Base-by-base conservation (phyloP, 768 basidiomycete genomes). In the Galerina marginata region DNA sequence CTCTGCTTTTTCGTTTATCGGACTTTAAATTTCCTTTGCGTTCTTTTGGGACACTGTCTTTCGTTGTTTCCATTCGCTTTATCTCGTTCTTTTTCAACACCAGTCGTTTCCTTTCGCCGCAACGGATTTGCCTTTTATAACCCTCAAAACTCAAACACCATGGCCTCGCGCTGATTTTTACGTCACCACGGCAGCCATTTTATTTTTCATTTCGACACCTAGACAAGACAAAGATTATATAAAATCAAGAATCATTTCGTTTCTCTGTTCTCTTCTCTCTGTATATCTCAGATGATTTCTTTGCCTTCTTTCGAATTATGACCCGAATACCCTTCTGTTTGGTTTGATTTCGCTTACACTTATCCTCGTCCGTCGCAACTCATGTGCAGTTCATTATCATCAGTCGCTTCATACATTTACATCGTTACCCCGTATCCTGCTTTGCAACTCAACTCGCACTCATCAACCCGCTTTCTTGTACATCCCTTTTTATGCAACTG, bases 181-280 rank as follows among this genome's bases (percentile, higher is more conserved):
- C 16, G 26, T 23, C 51, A 15, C 43, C 16, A 12, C 44, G 36
- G 4, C 37, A 29, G 15, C 23, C 37, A 6, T 56, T 52, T 43
- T 53, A 49, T 54, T 46, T 15, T 37, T 23, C 47, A 48, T 54
- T 23, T 59, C 46, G 48, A 43, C 52, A 51, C 29, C 45, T 60
- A 59, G 60, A 62, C 57, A 65, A 58, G 39, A 50, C 45, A 40
- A 54, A 62, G 62, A 55, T 63, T 40, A 53, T 49, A 58, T 56
- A 58, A 58, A 58, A 58, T 39, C 48, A 45, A 54, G 42, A 58
- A 40, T 43, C 37, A n/a, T 50, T 11, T 45, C 44, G 25, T 50
- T 43, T 45, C 47, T 37, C 52, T 39, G 36, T 44, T 40, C 14
- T 33, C 53, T 39, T 49, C 42, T 49, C 42, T 40, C 6, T 55